phyloP scores from a whole-genome alignment of 2,329 filamentous ascomycete species.

The Xylaria sp. region DNA sequence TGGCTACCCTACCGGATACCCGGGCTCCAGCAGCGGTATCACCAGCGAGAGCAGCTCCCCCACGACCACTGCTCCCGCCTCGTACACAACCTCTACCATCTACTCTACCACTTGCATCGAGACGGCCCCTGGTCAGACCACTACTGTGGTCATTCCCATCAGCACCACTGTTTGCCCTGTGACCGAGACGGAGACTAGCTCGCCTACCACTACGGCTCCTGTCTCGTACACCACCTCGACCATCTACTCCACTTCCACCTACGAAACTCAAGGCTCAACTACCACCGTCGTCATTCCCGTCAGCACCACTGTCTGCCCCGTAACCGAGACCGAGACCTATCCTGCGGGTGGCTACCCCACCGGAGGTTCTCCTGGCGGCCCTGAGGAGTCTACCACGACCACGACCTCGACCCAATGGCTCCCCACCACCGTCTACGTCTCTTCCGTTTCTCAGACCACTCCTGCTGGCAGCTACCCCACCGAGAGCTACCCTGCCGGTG shows the following conservation, averaged over 20 bases:
- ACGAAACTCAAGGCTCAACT: slow-evolving; percentile 38
- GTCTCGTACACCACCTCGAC: slow-evolving; percentile 47
- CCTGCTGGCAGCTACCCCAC: slow-evolving; percentile 30
- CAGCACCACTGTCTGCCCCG: slow-evolving; percentile 43
- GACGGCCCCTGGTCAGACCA: slow-evolving; percentile 40
- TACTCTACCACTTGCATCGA: slow-evolving; percentile 47
- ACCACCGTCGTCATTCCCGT: slow-evolving; percentile 43
- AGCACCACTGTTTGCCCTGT: slow-evolving; percentile 44
- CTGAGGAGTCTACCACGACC: slow-evolving; percentile 37
- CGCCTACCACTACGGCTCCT: slow-evolving; percentile 26
- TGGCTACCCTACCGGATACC: slow-evolving; percentile 25
- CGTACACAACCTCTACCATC: slow-evolving; percentile 50
- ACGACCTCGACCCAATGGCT: slow-evolving; percentile 35
- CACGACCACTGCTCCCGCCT: slow-evolving; percentile 26
- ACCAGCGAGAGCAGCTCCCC: slow-evolving; percentile 21
- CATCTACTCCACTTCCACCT: slow-evolving; percentile 46
- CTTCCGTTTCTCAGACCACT: slow-evolving; percentile 25
- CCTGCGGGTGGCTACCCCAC: slow-evolving; percentile 25
- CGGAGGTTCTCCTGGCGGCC: slow-evolving; percentile 22
- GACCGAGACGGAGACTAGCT: slow-evolving; percentile 30
- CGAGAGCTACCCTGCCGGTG: slow-evolving; percentile 23
- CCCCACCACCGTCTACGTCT: slow-evolving; percentile 36
- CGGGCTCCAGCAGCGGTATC: slow-evolving; percentile 11
- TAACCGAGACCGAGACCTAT: slow-evolving; percentile 31
- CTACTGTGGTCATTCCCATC: slow-evolving; percentile 43